These are phyloP conservation scores for Pythium folliculosum DNA, from an alignment of 352 stramenopile species.

Conservation along the genomic window DNA sequence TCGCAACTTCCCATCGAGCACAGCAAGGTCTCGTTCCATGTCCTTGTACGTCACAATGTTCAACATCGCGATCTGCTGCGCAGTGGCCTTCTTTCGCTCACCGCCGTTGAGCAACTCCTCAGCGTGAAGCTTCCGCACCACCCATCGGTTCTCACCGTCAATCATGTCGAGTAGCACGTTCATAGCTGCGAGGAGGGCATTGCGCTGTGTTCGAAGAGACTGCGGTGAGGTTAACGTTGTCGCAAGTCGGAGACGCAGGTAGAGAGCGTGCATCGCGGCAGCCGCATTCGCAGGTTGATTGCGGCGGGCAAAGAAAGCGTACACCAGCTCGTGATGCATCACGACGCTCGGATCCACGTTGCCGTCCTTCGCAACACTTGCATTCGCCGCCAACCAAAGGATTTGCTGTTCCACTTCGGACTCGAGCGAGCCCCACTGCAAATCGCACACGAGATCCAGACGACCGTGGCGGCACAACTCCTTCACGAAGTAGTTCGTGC, in stretches of 20 bases:
- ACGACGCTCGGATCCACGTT: constrained; percentile 47
- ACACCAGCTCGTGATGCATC: constrained; percentile 71
- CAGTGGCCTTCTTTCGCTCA: constrained; percentile 11
- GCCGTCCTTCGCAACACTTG: constrained; percentile 45
- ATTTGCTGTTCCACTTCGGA: constrained; percentile 69
- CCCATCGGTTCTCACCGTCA: constrained; percentile 53
- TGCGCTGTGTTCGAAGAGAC: constrained; percentile 59
- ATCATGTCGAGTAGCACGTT: constrained; percentile 44
- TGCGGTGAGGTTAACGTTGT: constrained; percentile 38
- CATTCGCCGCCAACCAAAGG: constrained; percentile 73
- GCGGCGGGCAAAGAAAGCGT: constrained; percentile 64
- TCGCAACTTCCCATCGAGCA: constrained; percentile 67
- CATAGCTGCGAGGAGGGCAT: constrained; percentile 53
- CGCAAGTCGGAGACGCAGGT: constrained; percentile 44
- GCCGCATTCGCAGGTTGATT: constrained; percentile 67
- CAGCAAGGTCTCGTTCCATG: constrained; percentile 52
- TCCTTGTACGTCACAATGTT: constrained; percentile 69
- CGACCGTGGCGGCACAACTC: constrained; percentile 67
- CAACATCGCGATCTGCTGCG: constrained; percentile 30
- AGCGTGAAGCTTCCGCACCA: constrained; percentile 70
- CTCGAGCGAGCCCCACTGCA: constrained; percentile 68
- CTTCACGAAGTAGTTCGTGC: constrained; percentile 73
- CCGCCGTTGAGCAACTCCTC: constrained; percentile 41
- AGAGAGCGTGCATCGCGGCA: constrained; percentile 58
- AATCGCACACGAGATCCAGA: constrained; percentile 68